A percentile compares a stretch with the other conserved stretches of the same genome.
phyloP scores from a whole-genome alignment of 1,139 yeast genomes.

The Protomyces lactucae-debilis region DNA sequence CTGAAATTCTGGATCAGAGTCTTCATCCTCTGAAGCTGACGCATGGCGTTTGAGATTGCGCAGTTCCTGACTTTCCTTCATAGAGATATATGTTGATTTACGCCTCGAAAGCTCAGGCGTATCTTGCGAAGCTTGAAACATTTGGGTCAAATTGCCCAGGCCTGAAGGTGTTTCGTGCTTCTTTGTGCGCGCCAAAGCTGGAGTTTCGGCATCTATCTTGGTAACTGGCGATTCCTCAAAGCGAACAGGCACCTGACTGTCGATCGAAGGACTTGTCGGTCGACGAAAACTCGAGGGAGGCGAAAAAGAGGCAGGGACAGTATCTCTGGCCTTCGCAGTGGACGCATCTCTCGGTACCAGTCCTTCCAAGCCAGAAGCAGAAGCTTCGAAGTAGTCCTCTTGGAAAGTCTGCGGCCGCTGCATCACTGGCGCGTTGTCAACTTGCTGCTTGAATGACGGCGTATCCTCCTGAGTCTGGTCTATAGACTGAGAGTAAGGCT shows the following conservation, averaged over 20 bases:
- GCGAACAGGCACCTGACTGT: background rate
- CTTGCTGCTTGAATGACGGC: slow-evolving; percentile 10
- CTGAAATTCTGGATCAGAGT: slow-evolving; percentile 20
- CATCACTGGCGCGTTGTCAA: slow-evolving; percentile 10
- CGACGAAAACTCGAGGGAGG: background rate
- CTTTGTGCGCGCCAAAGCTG: background rate
- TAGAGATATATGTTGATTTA: slow-evolving; percentile 15
- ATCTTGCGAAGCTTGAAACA: slow-evolving; percentile 24
- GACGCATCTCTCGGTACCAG: slow-evolving; percentile 5
- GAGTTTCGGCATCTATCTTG: background rate
- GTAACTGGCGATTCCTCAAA: background rate
- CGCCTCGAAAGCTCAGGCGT: slow-evolving; percentile 23
- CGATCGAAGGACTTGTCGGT: background rate
- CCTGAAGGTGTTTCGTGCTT: slow-evolving; percentile 13
- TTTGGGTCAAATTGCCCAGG: slow-evolving; percentile 3
- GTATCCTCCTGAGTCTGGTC: slow-evolving; percentile 24
- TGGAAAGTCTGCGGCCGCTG: background rate
- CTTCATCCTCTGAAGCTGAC: slow-evolving; percentile 2
- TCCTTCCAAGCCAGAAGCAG: background rate
- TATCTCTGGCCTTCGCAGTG: background rate
- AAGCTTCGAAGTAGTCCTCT: slow-evolving; percentile 9
- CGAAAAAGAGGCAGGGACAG: background rate
- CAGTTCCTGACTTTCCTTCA: slow-evolving; percentile 20
- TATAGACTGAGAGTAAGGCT: slow-evolving; percentile 10
- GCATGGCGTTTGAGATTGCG: background rate